Percentiles rank a stretch among this genome's conserved stretches.
Evolutionary conservation across 257 asterid genomes (phyloP).

Genomic region (Plantago ovata): DNA sequence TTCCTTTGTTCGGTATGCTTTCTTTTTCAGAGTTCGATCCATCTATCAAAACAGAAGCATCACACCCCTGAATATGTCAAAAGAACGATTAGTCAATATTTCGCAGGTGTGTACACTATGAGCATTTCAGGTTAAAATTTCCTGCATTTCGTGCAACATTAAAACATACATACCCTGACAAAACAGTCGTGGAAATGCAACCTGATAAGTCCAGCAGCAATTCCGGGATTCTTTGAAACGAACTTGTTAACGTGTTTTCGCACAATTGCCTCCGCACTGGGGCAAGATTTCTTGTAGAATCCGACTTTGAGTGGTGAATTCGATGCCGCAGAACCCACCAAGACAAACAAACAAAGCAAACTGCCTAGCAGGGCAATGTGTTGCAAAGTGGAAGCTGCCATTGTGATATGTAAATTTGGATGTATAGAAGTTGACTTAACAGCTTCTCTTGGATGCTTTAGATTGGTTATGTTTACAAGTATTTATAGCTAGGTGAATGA

Average conservation of each 20-base stretch:
- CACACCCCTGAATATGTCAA: constrained; percentile 20
- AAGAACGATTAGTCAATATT: no score
- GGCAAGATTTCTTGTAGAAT: constrained; percentile 41
- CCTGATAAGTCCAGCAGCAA: constrained; percentile 66
- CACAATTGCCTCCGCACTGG: constrained; percentile 47
- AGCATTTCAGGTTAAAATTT: no score
- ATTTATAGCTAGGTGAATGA: constrained; percentile 19
- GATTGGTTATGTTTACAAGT: background rate
- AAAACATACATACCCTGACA: constrained; percentile 42
- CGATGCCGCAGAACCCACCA: background rate
- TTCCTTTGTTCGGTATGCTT: constrained; percentile 8
- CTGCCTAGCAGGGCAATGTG: background rate
- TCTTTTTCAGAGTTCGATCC: constrained; percentile 18
- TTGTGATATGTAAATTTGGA: background rate
- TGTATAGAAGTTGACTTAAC: background rate
- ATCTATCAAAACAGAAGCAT: constrained; percentile 21
- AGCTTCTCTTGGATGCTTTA: background rate
- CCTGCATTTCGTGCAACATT: background rate
- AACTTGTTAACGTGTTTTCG: constrained; percentile 38
- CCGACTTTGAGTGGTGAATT: constrained; percentile 35
- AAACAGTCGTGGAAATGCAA: constrained; percentile 78
- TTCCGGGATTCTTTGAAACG: constrained; percentile 37
- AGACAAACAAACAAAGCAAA: constrained; percentile 18
- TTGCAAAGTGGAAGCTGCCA: background rate
- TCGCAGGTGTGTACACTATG: no score